Conservation (phyloP, 169 alveolate genomes). For the Plasmodium adleri region DNA sequence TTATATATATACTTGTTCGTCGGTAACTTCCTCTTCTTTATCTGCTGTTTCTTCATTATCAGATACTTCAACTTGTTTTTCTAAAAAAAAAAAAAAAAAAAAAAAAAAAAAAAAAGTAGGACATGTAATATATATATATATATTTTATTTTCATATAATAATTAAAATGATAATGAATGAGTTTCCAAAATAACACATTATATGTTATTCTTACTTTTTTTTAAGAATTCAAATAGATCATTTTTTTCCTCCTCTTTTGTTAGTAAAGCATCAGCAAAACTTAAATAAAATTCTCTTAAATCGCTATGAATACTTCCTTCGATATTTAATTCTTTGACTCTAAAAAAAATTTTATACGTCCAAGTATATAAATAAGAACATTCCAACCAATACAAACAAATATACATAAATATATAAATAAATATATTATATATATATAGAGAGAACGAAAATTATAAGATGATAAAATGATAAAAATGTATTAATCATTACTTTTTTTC, state of each 20-base stretch:
- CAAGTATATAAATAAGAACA: background rate
- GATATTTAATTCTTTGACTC: slow-evolving; percentile 51
- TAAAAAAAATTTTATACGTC: background rate
- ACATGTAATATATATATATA: background rate
- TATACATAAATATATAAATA: slow-evolving; percentile 6
- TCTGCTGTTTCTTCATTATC: slow-evolving; percentile 29
- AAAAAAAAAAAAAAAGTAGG: background rate
- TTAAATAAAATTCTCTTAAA: slow-evolving; percentile 50
- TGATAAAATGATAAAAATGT: background rate
- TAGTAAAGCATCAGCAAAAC: slow-evolving; percentile 61
- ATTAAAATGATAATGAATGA: background rate
- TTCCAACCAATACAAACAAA: background rate
- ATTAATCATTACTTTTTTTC: slow-evolving; percentile 42
- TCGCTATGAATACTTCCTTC: slow-evolving; percentile 52
- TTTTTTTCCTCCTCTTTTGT: slow-evolving; percentile 70
- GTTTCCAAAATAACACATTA: background rate
- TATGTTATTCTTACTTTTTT: slow-evolving; percentile 29
- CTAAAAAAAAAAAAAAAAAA: slow-evolving; percentile 18
- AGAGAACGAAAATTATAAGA: background rate
- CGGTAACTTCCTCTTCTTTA: slow-evolving; percentile 70
- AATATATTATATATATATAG: background rate
- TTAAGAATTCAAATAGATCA: slow-evolving; percentile 57
- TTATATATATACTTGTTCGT: slow-evolving; percentile 35
- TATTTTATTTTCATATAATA: background rate
- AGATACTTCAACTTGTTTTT: slow-evolving; percentile 49